Evolutionary conservation across 495 filamentous ascomycete genomes (phyloP), one percentile per base, ranked within the genome.

Genomic region (Opeltia flavorubescens): DNA sequence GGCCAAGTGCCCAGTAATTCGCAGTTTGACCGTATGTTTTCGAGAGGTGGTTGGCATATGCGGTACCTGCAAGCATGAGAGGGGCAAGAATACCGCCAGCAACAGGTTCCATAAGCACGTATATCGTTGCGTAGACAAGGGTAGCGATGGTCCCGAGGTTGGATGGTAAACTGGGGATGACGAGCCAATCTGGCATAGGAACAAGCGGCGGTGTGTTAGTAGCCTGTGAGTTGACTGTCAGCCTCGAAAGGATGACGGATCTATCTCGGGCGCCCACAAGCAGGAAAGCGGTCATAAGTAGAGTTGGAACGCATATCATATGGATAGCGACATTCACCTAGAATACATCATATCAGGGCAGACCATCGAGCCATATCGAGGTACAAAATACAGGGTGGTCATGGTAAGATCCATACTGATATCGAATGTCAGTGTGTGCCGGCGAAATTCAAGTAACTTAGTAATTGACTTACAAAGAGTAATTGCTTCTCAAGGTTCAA

Each of bases 371-470:
- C 6, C 5, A 39, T 42, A n/a, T 45, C 21, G 17, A 12, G 39
- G 25, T 25, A 27, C 35, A 23, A 46, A 58, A 38, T 69, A 93
- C 84, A 7, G 77, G 68, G 65, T 95, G 82, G 61, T 84, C 81
- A 62, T 98, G 91, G 62, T 98, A 95, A 25, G 86, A 76, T 56
- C 91, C 89, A 73, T 98, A 98, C 91, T 95, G 50, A 45, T 33
- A 11, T 5, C 18, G 18, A 39, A n/a, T 29, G 45, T 67, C 48
- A 66, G 61, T 44, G 27, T 30, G 53, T 50, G 25, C 12, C 30
- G 13, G 12, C 4, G 8, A 35, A 5, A n/a, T 24, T 38, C 2
- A 28, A 1, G 9, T 26, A n/a, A n/a, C n/a, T n/a, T 23, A n/a
- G 17, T 12, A 42, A 26, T 7, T 34, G 35, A 65, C 83, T 64